Evolutionary conservation across 768 basidiomycete genomes (phyloP), one percentile per base, ranked within the genome.

Genomic region (Mycena galopus): DNA sequence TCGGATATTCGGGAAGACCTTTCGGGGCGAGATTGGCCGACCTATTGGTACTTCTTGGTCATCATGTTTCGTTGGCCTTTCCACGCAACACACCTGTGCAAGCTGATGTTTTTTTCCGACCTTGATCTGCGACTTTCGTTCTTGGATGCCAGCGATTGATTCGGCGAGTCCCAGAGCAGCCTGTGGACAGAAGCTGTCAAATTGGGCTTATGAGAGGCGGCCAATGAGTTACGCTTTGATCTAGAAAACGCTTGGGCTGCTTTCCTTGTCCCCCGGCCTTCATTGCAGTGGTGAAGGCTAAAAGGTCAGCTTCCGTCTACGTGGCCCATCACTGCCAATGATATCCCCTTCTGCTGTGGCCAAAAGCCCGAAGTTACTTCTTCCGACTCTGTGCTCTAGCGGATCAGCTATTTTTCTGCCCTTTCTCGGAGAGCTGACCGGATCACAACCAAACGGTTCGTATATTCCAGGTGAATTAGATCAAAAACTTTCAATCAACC

Each of bases 141-240:
- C 89, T 71, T 88, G 85, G 19, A 73, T 76, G 37, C 77, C 77
- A n/a, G 80, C 85, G 77, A 90, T 88, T 42, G 84, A 84, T 70
- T 81, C 75, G n/a, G 89, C 89, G 16, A 90, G 78, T 61, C 79
- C 79, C 70, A 88, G 73, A 7, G 85, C 84, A 72, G 88, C 88
- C 89, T 89, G 73, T 67, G 66, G 55, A 58, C 47, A 65, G 71
- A 64, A 67, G 69, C 69, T 35, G 37, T 62, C 33, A 71, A 19
- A 44, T 19, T 21, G n/a, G 23, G 55, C 7, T 7, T 3, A 23
- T 3, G 37, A 23, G 27, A 32, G 17, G 6, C 10, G 12, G 42
- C 35, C 17, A 30, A 39, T 23, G 17, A 25, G 62, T 12, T 76
- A 85, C 84, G 67, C 75, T 82, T 69, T 78, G 78, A 44, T 80